Percentiles rank a stretch among this genome's conserved stretches.
Conservation (phyloP, 768 basidiomycete species). For the Baorangia bicolor region DNA sequence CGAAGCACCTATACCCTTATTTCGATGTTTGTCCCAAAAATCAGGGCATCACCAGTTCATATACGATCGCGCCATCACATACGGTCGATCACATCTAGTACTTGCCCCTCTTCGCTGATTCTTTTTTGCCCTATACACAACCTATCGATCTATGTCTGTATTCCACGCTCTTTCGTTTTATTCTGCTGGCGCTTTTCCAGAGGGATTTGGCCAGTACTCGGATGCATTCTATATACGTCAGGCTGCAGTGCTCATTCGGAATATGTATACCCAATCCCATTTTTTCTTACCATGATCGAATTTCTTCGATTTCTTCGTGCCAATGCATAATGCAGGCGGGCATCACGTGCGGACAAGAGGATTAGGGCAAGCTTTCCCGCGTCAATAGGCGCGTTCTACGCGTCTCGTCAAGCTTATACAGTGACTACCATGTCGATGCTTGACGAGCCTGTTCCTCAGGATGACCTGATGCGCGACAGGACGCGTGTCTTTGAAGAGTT, state of each 20-base stretch:
- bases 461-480: conserved; percentile 75
- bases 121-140: conserved; percentile 5
- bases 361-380: conserved; percentile 38
- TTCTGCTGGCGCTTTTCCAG: background rate
- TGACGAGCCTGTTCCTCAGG: conserved; percentile 59
- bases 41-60: conserved; percentile 10
- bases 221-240: conserved; percentile 7
- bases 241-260: conserved; percentile 7
- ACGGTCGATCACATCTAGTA: conserved; percentile 4
- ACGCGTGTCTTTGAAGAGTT: conserved; percentile 83
- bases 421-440: conserved; percentile 33
- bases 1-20: background rate
- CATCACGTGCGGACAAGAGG: conserved; percentile 3
- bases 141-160: conserved; percentile 7
- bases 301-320: background rate
- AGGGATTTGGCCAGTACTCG: conserved; percentile 1
- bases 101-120: background rate
- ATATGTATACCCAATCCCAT: background rate
- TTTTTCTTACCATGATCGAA: background rate
- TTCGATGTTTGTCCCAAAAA: conserved; percentile 8
- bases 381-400: conserved; percentile 16
- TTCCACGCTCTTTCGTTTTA: conserved; percentile 4
- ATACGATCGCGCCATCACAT: conserved; percentile 3
- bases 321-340: no score
- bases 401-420: background rate